These are phyloP conservation scores for Urochloa ruziziensis DNA, from an alignment of 176 grass and related monocot genomes.

Conservation along the genomic window DNA sequence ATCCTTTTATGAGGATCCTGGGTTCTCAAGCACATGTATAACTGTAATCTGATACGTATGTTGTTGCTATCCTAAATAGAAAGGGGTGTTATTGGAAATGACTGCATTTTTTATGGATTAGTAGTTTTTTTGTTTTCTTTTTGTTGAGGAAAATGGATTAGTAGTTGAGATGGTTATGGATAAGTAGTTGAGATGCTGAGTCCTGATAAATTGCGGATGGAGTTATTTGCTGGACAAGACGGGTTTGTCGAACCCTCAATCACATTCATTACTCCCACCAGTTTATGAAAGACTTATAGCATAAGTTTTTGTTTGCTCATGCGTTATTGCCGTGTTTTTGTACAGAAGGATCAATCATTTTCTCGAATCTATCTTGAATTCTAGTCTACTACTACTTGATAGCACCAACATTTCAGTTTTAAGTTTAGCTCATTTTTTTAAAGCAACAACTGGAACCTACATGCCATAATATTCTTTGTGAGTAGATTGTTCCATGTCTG, in stretches of 20 bases:
- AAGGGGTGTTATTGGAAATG: background rate
- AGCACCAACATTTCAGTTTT: background rate
- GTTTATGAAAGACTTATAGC: background rate
- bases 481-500: background rate
- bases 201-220: constrained; percentile 8
- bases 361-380: constrained; percentile 1
- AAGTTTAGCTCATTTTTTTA: constrained; percentile 12
- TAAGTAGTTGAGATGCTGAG: background rate
- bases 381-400: background rate
- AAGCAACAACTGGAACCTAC: constrained; percentile 24
- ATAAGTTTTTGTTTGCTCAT: background rate
- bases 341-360: constrained; percentile 8
- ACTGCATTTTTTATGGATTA: constrained; percentile 14
- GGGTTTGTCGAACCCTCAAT: constrained; percentile 16
- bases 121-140: no score
- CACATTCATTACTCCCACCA: background rate
- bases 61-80: background rate
- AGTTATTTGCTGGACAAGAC: background rate
- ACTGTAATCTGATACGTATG: background rate
- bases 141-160: no score
- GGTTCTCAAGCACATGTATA: background rate
- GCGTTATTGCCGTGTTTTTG: background rate
- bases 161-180: constrained; percentile 7
- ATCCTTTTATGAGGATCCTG: constrained; percentile 5
- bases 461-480: background rate